These are phyloP conservation scores for Achaetomiella virescens DNA, from an alignment of 495 filamentous ascomycete species.

Conservation along the genomic window DNA sequence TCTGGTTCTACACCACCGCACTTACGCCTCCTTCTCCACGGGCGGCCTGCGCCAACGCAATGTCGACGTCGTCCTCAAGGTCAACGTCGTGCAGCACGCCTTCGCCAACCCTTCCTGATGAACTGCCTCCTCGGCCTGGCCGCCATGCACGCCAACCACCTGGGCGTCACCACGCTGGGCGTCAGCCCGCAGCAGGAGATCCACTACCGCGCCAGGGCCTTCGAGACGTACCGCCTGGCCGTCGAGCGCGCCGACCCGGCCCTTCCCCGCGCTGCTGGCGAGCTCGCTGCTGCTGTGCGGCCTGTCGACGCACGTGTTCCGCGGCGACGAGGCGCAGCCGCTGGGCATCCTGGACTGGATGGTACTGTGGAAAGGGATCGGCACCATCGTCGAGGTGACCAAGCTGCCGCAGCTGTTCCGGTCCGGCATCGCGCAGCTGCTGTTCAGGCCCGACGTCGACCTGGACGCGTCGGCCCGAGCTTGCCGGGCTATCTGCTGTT, in stretches of 20 bases:
- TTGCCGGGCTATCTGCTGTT: constrained; percentile 39
- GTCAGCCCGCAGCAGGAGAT: constrained; percentile 18
- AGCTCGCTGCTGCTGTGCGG: constrained; percentile 38
- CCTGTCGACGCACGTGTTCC: constrained; percentile 37
- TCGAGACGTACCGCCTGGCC: constrained; percentile 41
- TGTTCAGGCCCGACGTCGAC: constrained; percentile 37
- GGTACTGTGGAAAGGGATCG: constrained; percentile 41
- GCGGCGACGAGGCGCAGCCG: constrained; percentile 29
- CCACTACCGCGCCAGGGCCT: constrained; percentile 37
- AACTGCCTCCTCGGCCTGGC: constrained; percentile 43
- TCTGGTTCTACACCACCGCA: constrained; percentile 37
- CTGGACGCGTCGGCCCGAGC: constrained; percentile 26
- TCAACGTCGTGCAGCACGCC: constrained; percentile 41
- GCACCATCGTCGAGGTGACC: constrained; percentile 35
- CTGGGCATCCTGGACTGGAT: constrained; percentile 44
- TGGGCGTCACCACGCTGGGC: constrained; percentile 18
- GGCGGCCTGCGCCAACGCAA: constrained; percentile 21
- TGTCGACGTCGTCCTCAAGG: constrained; percentile 35
- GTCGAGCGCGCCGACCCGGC: constrained; percentile 33
- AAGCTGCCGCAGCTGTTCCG: constrained; percentile 13
- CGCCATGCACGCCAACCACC: constrained; percentile 36
- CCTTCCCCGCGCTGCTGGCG: constrained; percentile 38
- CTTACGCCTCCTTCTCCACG: constrained; percentile 36
- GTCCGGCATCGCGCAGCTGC: constrained; percentile 31
- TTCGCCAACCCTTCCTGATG: constrained; percentile 47